Conservation (phyloP, 192 early-diverging fungal genomes). For the Podila verticillata region DNA sequence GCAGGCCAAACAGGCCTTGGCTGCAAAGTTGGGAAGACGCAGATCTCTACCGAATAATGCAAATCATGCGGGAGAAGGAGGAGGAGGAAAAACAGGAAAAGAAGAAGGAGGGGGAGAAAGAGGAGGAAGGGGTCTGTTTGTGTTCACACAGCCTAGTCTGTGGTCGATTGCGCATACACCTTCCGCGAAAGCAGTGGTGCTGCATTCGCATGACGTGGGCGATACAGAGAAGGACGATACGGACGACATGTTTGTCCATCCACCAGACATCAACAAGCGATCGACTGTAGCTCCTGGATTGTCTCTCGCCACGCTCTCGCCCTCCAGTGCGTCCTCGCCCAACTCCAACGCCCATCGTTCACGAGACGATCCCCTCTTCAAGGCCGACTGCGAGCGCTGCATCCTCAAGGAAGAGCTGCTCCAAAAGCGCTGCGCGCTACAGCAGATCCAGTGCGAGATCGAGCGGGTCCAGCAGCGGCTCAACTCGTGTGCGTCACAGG, state of each 20-base stretch:
- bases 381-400: conserved; percentile 1
- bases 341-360: not conserved
- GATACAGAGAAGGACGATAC: conserved; percentile 1
- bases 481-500: not conserved
- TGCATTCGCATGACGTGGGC: not conserved
- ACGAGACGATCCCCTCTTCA: not conserved
- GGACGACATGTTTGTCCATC: not conserved
- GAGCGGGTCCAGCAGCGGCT: conserved; percentile 3
- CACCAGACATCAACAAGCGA: too few relatives aligned
- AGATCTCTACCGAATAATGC: not conserved
- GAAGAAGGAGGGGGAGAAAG: not conserved
- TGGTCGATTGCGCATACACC: too few relatives aligned
- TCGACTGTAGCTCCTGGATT: too few relatives aligned
- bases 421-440: not conserved
- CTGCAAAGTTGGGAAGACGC: not conserved
- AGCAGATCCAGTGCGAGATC: not conserved
- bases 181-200: not conserved
- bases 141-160: not conserved
- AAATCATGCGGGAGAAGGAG: not conserved
- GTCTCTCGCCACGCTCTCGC: too few relatives aligned
- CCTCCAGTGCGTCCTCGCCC: too few relatives aligned
- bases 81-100: not conserved
- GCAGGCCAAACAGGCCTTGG: not conserved
- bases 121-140: not conserved
- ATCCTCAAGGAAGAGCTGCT: not conserved